Conservation (phyloP, 2,329 filamentous ascomycete genomes). For the Pestalotiopsis sp. region DNA sequence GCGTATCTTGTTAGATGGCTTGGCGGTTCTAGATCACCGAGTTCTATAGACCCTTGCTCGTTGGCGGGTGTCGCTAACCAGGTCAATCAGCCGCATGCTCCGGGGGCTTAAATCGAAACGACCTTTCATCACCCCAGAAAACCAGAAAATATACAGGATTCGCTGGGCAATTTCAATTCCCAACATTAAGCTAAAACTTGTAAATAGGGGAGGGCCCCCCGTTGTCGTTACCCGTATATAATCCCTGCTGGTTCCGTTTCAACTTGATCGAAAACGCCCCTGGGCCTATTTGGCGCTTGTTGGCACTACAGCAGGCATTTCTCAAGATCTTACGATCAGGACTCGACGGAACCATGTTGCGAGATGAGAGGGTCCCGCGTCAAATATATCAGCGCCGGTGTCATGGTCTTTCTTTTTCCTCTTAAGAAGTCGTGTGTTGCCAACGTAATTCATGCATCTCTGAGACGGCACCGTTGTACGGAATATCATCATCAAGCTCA, state of each 20-base stretch:
- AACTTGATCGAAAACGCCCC: not conserved
- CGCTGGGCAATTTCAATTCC: too few species aligned
- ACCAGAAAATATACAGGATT: too few species aligned
- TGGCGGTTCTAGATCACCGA: too few species aligned
- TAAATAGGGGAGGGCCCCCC: not conserved
- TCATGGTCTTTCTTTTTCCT: not conserved
- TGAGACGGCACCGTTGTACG: not conserved
- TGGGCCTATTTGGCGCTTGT: not conserved
- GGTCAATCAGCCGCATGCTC: too few species aligned
- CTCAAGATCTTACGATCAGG: not conserved
- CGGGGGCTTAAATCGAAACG: too few species aligned
- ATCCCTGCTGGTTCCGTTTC: not conserved
- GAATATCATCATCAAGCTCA: not conserved
- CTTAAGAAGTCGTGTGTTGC: not conserved
- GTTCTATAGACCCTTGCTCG: too few species aligned
- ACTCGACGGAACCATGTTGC: not conserved
- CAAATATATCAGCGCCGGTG: not conserved
- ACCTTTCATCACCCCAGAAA: too few species aligned
- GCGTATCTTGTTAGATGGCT: too few species aligned
- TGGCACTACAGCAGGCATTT: not conserved
- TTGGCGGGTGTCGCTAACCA: too few species aligned
- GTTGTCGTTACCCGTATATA: not conserved
- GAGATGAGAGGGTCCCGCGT: not conserved
- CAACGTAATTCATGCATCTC: not conserved
- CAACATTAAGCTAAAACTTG: not conserved